Evolutionary conservation across 179 eudicot species (phyloP).

Genomic region (Gypsophila paniculata): DNA sequence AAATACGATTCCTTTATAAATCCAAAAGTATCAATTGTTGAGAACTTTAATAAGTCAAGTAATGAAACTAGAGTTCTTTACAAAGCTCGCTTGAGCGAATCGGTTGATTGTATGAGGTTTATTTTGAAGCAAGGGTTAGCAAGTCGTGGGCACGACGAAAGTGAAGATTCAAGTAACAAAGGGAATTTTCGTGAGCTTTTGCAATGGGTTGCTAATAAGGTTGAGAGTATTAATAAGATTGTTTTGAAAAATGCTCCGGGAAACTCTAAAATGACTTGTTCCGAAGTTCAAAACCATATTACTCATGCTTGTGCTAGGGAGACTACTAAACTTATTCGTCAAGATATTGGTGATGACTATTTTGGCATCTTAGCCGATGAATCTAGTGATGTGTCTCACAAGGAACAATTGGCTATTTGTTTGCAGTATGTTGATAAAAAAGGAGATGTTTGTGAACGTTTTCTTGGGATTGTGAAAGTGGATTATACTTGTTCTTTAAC

Average conservation of each 20-base stretch:
- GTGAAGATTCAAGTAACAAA: background rate
- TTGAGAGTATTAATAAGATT: background rate
- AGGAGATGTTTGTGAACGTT: no score
- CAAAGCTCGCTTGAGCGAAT: background rate
- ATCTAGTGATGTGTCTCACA: background rate
- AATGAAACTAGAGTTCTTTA: background rate
- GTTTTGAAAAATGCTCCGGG: background rate
- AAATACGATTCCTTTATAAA: conserved; percentile 3
- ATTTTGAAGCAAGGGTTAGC: background rate
- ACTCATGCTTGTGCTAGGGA: background rate
- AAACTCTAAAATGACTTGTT: no score
- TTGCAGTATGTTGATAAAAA: background rate
- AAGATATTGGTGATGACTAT: background rate
- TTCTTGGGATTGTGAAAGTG: no score
- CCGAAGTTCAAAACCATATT: background rate
- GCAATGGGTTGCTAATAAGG: background rate
- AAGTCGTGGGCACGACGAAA: background rate
- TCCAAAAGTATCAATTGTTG: background rate
- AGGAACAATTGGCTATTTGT: background rate
- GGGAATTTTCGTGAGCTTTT: background rate
- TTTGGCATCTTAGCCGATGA: background rate
- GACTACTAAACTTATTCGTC: background rate
- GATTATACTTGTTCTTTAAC: no score
- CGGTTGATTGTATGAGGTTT: background rate
- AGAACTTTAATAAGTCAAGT: background rate